Evolutionary conservation across 139 green algal genomes (phyloP).

Genomic region (Ulvella scutata): DNA sequence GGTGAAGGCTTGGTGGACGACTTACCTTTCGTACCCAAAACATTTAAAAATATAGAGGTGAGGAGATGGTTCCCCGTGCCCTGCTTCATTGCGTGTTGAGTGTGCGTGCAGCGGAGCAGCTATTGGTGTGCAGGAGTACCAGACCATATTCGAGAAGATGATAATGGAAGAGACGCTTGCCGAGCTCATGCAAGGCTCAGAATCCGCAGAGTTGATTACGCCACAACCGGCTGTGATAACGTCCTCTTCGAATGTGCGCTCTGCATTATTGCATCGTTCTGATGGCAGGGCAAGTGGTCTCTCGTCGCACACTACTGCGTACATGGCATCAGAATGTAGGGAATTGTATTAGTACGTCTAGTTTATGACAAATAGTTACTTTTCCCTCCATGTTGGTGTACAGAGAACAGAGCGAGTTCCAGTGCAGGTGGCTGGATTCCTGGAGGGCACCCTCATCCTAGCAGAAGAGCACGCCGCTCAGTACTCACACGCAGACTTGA

Average conservation of each 20-base stretch:
- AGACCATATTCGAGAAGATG: neutral
- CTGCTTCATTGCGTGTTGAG: neutral
- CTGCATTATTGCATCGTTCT: no score
- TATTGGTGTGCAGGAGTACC: neutral
- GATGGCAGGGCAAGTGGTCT: no score
- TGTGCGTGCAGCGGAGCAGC: neutral
- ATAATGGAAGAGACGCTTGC: slow-evolving; percentile 2
- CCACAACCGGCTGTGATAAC: neutral
- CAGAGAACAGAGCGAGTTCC: neutral
- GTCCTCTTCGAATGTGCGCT: neutral
- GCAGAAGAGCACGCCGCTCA: neutral
- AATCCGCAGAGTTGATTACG: neutral
- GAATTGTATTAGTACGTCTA: no score
- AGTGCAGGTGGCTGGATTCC: neutral
- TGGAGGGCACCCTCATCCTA: neutral
- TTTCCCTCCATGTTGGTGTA: no score
- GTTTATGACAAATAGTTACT: no score
- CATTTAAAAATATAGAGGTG: neutral
- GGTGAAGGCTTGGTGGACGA: neutral
- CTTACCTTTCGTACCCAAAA: neutral
- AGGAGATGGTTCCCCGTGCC: neutral
- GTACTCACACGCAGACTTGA: neutral
- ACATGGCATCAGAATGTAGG: no score
- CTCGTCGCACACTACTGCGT: no score
- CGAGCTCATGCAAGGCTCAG: neutral